Evolutionary conservation across 495 filamentous ascomycete species (phyloP).

Genomic region (Penicillium pulvis): DNA sequence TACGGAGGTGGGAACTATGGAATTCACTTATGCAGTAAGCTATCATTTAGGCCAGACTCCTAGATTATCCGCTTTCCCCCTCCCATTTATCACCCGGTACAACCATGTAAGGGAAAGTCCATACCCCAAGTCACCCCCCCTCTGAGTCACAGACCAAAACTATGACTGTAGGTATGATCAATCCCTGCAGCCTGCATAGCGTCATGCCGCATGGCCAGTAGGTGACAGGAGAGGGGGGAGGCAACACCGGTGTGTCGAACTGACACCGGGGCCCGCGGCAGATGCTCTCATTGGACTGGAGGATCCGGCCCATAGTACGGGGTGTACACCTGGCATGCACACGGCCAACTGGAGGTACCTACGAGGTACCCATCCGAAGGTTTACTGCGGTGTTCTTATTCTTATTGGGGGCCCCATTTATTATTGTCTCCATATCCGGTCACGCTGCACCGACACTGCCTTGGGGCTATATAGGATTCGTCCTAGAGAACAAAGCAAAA

Average conservation of each 20-base stretch:
- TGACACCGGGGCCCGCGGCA: slow-evolving; percentile 5
- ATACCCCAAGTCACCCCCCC: too few relatives aligned
- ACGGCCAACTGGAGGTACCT: not conserved
- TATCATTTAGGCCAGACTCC: not conserved
- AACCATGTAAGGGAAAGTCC: slow-evolving; percentile 27
- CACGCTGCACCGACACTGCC: not conserved
- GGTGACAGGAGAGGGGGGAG: slow-evolving; percentile 12
- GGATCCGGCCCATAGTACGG: not conserved
- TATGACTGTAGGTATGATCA: slow-evolving; percentile 5
- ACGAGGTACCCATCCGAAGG: not conserved
- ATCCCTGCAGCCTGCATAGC: slow-evolving; percentile 33
- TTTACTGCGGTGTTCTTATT: not conserved
- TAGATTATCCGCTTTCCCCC: not conserved
- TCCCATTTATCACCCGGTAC: slow-evolving; percentile 29
- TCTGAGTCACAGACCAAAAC: not conserved
- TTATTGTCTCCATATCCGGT: not conserved
- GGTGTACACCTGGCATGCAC: not conserved
- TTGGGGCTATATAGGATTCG: not conserved
- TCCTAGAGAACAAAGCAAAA: not conserved
- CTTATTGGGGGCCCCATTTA: not conserved
- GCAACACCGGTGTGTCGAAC: slow-evolving; percentile 12
- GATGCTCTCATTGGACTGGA: slow-evolving; percentile 14
- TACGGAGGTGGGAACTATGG: not conserved
- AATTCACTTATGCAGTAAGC: slow-evolving; percentile 3
- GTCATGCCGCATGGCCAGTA: slow-evolving; percentile 28